These are phyloP conservation scores for Fusarium hostae DNA, from an alignment of 2,329 filamentous ascomycete species.

Conservation along the genomic window DNA sequence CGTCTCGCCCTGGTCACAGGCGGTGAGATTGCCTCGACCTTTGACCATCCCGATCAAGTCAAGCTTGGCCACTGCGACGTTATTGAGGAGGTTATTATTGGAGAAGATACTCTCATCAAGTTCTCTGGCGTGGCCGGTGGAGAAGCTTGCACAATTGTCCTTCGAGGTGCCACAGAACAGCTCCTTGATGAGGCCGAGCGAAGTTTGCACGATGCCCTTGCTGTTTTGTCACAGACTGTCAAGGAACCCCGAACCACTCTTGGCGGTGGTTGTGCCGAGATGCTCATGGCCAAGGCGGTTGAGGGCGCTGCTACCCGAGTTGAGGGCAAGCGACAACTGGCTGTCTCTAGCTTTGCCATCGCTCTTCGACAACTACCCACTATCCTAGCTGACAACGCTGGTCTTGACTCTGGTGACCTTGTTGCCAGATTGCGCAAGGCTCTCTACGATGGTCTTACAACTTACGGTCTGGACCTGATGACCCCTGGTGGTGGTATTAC, in stretches of 20 bases:
- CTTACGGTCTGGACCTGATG: constrained; percentile 88
- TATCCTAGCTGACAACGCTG: constrained; percentile 96
- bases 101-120: constrained; percentile 96
- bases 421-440: constrained; percentile 91
- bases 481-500: constrained; percentile 91
- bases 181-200: constrained; percentile 96
- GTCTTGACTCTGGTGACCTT: constrained; percentile 93
- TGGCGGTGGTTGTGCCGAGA: constrained; percentile 95
- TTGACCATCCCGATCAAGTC: constrained; percentile 97
- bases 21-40: constrained; percentile 96
- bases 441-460: constrained; percentile 94
- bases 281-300: constrained; percentile 99
- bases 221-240: constrained; percentile 95
- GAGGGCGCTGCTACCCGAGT: constrained; percentile 93
- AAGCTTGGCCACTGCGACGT: constrained; percentile 95
- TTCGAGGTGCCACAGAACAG: constrained; percentile 96
- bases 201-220: constrained; percentile 93
- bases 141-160: constrained; percentile 94
- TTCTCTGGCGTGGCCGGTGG: constrained; percentile 97
- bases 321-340: constrained; percentile 95
- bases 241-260: constrained; percentile 94
- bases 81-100: constrained; percentile 98
- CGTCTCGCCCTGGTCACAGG: constrained; percentile 93
- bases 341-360: constrained; percentile 88
- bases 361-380: constrained; percentile 94